These are phyloP conservation scores for Echeveria elegans DNA, from an alignment of 164 flowering plant species.

Conservation along the genomic window DNA sequence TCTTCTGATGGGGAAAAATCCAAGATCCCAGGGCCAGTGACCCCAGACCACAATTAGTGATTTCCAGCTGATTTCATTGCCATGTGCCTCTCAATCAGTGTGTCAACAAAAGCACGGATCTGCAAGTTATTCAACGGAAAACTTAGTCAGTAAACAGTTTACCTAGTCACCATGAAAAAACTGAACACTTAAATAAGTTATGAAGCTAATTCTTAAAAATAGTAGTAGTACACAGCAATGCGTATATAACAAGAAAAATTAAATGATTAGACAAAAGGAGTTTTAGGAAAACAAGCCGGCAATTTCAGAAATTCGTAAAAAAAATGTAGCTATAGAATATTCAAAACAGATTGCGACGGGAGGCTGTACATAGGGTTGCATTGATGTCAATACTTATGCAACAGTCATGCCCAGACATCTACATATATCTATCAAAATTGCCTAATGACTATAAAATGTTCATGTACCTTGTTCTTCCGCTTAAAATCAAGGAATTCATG, in stretches of 20 bases:
- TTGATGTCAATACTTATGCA: neutral
- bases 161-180: neutral
- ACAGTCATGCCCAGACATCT: neutral
- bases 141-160: constrained; percentile 5
- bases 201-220: neutral
- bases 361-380: neutral
- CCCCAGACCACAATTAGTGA: constrained; percentile 25
- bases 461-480: constrained; percentile 78
- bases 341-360: neutral
- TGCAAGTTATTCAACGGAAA: constrained; percentile 25
- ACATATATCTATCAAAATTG: neutral
- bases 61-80: constrained; percentile 38
- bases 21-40: constrained; percentile 7
- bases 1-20: neutral
- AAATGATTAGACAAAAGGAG: neutral
- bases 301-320: neutral
- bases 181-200: neutral
- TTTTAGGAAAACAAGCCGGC: neutral
- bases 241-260: neutral
- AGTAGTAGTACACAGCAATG: neutral
- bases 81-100: constrained; percentile 91
- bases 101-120: constrained; percentile 97
- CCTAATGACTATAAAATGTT: constrained; percentile 6
- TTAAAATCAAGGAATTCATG: constrained; percentile 84
- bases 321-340: neutral